Percentiles rank a stretch among this genome's conserved stretches.
phyloP scores from a whole-genome alignment of 2,329 filamentous ascomycete species.

The Rhynchosporium secalis region DNA sequence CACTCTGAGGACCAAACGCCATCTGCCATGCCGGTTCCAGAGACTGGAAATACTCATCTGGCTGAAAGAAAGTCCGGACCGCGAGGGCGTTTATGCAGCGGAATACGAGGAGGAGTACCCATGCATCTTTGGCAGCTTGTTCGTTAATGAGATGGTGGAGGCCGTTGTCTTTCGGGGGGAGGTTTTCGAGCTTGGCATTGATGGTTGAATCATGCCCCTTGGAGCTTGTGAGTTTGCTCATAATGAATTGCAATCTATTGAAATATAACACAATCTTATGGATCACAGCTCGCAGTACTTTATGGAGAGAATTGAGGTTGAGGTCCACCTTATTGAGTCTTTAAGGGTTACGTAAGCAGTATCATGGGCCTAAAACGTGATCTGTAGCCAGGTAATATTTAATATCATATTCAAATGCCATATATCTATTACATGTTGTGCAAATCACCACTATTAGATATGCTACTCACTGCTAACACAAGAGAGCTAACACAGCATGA shows the following conservation, averaged over 20 bases:
- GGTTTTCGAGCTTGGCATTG: conserved; percentile 7
- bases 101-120: conserved; percentile 56
- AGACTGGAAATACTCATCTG: conserved; percentile 95
- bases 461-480: no score
- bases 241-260: conserved; percentile 3
- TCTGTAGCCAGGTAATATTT: no score
- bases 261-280: background rate
- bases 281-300: no score
- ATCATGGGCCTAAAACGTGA: no score
- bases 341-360: no score
- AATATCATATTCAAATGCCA: no score
- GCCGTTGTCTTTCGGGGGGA: conserved; percentile 25
- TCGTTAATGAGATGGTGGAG: conserved; percentile 35
- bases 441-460: no score
- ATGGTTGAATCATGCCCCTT: background rate
- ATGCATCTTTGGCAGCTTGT: conserved; percentile 36
- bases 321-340: no score
- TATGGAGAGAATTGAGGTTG: no score
- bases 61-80: conserved; percentile 91
- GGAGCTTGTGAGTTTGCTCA: conserved; percentile 14
- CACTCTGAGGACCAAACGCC: conserved; percentile 73
- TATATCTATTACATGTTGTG: no score
- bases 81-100: conserved; percentile 78
- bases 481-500: no score
- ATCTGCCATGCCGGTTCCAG: conserved; percentile 92